These are phyloP conservation scores for Colletotrichum karsti DNA, from an alignment of 2,329 filamentous ascomycete species.

Conservation along the genomic window DNA sequence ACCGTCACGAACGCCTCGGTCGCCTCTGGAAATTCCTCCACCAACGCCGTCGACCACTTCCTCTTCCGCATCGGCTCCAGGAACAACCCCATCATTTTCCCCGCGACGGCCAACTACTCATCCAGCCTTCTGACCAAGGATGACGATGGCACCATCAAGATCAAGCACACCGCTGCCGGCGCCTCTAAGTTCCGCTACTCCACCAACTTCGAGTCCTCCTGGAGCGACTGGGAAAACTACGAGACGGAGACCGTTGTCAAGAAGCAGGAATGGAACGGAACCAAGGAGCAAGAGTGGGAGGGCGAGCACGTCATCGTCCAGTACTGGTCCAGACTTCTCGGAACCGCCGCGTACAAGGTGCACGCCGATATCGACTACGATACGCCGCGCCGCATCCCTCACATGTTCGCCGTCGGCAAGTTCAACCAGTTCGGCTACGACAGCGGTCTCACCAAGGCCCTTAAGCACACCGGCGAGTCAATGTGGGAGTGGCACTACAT, in stretches of 20 bases:
- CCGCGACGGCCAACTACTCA: constrained; percentile 45
- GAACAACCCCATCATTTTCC: constrained; percentile 25
- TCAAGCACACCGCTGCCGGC: constrained; percentile 68
- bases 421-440: constrained; percentile 74
- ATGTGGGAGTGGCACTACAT: constrained; percentile 69
- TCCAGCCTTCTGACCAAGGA: constrained; percentile 54
- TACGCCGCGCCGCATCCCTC: constrained; percentile 63
- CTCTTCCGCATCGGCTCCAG: constrained; percentile 40
- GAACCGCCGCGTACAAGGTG: constrained; percentile 67
- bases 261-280: constrained; percentile 64
- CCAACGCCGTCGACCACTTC: constrained; percentile 66
- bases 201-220: constrained; percentile 68
- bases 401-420: constrained; percentile 68
- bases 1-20: constrained; percentile 63
- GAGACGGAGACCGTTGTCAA: constrained; percentile 56
- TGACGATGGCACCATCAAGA: constrained; percentile 44
- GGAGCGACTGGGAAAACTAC: constrained; percentile 67
- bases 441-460: constrained; percentile 61
- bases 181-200: constrained; percentile 71
- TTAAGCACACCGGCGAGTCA: constrained; percentile 56
- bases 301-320: constrained; percentile 72
- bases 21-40: constrained; percentile 48
- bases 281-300: constrained; percentile 63
- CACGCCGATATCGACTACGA: constrained; percentile 59
- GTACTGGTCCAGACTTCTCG: constrained; percentile 68